These are phyloP conservation scores for Tylopilus sp. DNA, from an alignment of 768 basidiomycete species.

Conservation along the genomic window DNA sequence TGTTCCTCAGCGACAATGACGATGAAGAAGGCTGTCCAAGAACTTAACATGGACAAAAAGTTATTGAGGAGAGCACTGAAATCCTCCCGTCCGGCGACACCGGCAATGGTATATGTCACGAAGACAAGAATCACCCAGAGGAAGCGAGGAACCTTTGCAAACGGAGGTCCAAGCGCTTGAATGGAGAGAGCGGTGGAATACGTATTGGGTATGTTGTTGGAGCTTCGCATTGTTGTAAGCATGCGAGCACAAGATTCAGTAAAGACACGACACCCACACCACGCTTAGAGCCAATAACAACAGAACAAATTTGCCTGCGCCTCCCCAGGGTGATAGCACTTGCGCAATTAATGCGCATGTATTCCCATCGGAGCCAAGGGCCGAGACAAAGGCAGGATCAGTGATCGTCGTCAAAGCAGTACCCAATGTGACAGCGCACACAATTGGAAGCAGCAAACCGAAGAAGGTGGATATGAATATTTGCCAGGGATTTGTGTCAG, in stretches of 20 bases:
- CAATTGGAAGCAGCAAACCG: constrained; percentile 49
- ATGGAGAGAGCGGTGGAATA: constrained; percentile 47
- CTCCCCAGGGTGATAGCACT: constrained; percentile 43
- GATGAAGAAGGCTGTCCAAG: constrained; percentile 47
- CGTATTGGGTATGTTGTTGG: constrained; percentile 41
- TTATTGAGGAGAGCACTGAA: constrained; percentile 42
- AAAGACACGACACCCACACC: constrained; percentile 30
- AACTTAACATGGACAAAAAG: constrained; percentile 40
- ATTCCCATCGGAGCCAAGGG: constrained; percentile 36
- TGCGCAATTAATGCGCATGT: constrained; percentile 45
- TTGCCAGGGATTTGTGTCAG: constrained; percentile 38
- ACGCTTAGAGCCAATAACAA: constrained; percentile 41
- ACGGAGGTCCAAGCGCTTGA: constrained; percentile 41
- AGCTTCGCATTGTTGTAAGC: constrained; percentile 20
- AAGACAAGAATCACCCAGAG: constrained; percentile 44
- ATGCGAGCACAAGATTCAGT: background rate
- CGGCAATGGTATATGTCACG: constrained; percentile 37
- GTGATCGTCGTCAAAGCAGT: constrained; percentile 43
- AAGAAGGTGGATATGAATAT: constrained; percentile 46
- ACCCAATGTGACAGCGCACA: constrained; percentile 35
- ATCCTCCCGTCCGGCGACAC: constrained; percentile 42
- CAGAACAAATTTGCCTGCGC: constrained; percentile 39
- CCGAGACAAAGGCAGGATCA: constrained; percentile 35
- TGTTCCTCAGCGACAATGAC: constrained; percentile 46
- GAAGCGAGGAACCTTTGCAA: constrained; percentile 43